These are phyloP conservation scores for Trichoderma parareesei DNA, from an alignment of 495 filamentous ascomycete species.

Conservation along the genomic window DNA sequence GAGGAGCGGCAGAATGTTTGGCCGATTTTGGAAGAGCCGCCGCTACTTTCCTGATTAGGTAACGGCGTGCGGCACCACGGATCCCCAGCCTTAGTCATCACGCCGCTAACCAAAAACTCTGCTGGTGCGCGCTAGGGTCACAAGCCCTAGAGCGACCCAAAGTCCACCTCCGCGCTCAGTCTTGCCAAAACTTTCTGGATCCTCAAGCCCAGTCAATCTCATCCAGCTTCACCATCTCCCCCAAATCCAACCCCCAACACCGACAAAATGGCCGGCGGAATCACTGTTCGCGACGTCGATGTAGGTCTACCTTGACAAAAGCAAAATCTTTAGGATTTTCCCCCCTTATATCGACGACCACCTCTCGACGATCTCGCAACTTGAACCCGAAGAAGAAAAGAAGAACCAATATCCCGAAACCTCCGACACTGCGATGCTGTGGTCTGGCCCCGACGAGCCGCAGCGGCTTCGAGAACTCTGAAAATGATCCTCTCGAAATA, in stretches of 20 bases:
- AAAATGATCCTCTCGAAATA: neutral
- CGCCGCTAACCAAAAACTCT: neutral
- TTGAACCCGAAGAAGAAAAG: conserved; percentile 16
- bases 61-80: neutral
- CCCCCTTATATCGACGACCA: conserved; percentile 15
- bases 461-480: neutral
- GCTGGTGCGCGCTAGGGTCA: neutral
- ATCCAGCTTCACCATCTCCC: conserved; percentile 5
- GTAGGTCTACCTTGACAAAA: conserved; percentile 46
- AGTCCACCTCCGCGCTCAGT: neutral
- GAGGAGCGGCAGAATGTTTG: neutral
- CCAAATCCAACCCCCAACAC: conserved; percentile 26
- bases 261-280: conserved; percentile 73
- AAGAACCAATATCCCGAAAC: neutral
- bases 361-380: conserved; percentile 24
- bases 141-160: neutral
- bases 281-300: conserved; percentile 85
- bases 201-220: conserved; percentile 11
- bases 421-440: conserved; percentile 5
- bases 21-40: neutral
- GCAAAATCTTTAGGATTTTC: conserved; percentile 11
- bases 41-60: no score
- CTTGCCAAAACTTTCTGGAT: neutral
- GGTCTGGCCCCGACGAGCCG: neutral
- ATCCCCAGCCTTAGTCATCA: neutral